phyloP scores from a whole-genome alignment of 345 rosid genomes.

The sweet orange (Citrus sinensis) region DNA sequence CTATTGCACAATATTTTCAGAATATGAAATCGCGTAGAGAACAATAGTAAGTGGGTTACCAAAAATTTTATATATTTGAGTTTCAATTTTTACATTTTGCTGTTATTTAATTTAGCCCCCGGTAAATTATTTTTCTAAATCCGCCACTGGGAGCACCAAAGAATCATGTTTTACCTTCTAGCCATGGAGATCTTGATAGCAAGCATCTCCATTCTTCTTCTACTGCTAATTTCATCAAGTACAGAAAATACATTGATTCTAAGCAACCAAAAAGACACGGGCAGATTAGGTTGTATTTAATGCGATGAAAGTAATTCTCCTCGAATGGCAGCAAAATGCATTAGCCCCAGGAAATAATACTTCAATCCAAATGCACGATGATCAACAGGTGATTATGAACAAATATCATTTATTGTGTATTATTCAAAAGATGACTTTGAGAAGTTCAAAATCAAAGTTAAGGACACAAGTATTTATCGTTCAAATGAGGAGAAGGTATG shows the following conservation, averaged over 20 bases:
- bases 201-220: background rate
- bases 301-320: background rate
- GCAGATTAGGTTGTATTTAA: background rate
- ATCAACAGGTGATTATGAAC: background rate
- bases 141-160: background rate
- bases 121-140: too few species aligned
- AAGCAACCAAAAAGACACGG: background rate
- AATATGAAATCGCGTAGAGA: too few species aligned
- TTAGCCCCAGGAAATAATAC: background rate
- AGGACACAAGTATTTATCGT: background rate
- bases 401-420: background rate
- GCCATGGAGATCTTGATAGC: background rate
- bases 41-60: too few species aligned
- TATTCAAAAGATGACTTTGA: constrained; percentile 7
- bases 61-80: too few species aligned
- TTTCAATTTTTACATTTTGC: too few species aligned
- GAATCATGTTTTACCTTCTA: background rate
- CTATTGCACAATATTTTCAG: too few species aligned
- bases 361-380: background rate
- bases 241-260: background rate
- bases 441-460: constrained; percentile 4
- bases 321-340: background rate
- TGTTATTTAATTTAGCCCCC: too few species aligned
- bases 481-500: background rate
- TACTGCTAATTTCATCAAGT: background rate